Conservation (phyloP, 1,284 basidiomycete genomes). For the Naganishia albida region DNA sequence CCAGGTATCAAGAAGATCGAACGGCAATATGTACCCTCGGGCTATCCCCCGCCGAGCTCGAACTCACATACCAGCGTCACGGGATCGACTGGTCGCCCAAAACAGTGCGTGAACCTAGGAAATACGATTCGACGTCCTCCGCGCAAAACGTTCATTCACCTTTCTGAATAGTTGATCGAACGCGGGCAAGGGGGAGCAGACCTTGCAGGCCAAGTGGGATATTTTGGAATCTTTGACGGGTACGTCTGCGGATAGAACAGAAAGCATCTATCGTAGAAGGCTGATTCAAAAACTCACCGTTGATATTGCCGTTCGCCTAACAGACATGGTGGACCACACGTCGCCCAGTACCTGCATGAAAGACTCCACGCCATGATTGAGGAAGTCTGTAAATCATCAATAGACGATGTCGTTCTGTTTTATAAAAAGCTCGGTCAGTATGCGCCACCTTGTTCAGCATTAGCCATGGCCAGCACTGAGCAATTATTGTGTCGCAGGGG, state of each 20-base stretch:
- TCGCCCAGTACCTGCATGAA: slow-evolving; percentile 72
- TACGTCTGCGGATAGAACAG: slow-evolving; percentile 49
- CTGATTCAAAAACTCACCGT: no score
- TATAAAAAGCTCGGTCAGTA: slow-evolving; percentile 66
- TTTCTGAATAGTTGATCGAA: slow-evolving; percentile 11
- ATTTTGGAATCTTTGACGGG: slow-evolving; percentile 89
- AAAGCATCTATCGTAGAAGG: slow-evolving; percentile 37
- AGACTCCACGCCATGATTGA: slow-evolving; percentile 80
- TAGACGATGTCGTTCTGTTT: slow-evolving; percentile 74
- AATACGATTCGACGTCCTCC: neutral
- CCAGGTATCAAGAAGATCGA: slow-evolving; percentile 84
- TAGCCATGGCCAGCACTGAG: neutral
- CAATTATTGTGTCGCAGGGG: slow-evolving; percentile 48
- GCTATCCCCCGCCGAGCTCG: slow-evolving; percentile 71
- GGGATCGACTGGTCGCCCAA: slow-evolving; percentile 69
- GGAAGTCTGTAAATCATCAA: slow-evolving; percentile 64
- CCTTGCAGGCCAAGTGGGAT: slow-evolving; percentile 72
- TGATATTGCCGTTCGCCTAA: neutral
- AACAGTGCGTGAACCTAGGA: slow-evolving; percentile 15
- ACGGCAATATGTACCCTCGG: slow-evolving; percentile 72
- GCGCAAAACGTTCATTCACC: neutral
- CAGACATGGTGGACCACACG: slow-evolving; percentile 76
- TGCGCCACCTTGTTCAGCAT: slow-evolving; percentile 6
- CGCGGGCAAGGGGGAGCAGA: slow-evolving; percentile 58
- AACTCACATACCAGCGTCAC: slow-evolving; percentile 63